phyloP scores from a whole-genome alignment of 139 green algal species.

The Closterium sp. region DNA sequence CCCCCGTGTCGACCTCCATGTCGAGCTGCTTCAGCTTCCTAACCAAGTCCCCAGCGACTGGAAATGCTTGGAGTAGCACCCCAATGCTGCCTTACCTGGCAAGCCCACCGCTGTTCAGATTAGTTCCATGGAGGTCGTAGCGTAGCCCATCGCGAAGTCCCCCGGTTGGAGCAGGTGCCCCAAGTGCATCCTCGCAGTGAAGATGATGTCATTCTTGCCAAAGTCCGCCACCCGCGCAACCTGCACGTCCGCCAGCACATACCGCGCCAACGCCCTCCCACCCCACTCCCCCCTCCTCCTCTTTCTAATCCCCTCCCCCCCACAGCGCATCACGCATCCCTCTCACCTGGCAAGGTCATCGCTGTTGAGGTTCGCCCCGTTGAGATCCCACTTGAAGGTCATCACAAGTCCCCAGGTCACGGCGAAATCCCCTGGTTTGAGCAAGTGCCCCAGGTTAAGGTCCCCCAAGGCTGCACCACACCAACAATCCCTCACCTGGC shows the following conservation, averaged over 20 bases:
- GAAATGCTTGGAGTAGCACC: too few species aligned
- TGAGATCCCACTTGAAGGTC: background rate
- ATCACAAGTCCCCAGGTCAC: too few species aligned
- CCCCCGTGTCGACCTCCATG: slow-evolving; percentile 16
- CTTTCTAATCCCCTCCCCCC: background rate
- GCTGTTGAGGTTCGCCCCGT: slow-evolving; percentile 28
- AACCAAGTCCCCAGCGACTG: background rate
- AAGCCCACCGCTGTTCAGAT: too few species aligned
- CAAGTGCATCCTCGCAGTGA: slow-evolving; percentile 77
- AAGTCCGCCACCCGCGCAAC: slow-evolving; percentile 84
- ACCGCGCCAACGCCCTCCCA: too few species aligned
- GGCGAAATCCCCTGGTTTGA: background rate
- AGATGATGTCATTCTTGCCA: slow-evolving; percentile 82
- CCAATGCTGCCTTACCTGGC: too few species aligned
- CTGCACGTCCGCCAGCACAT: slow-evolving; percentile 61
- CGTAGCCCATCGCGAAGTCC: too few species aligned
- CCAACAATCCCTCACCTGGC: too few species aligned
- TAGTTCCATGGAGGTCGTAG: too few species aligned
- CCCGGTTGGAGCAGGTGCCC: slow-evolving; percentile 67
- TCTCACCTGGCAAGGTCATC: slow-evolving; percentile 59
- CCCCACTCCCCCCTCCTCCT: background rate
- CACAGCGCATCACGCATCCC: slow-evolving; percentile 66
- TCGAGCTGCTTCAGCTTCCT: slow-evolving; percentile 48
- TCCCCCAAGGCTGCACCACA: too few species aligned
- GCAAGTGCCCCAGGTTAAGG: slow-evolving; percentile 73